A percentile compares a stretch with the other conserved stretches of the same genome.
These are phyloP conservation scores for Metschnikowia baotianmanensis DNA, from an alignment of 805 yeast genomes.

Conservation along the genomic window DNA sequence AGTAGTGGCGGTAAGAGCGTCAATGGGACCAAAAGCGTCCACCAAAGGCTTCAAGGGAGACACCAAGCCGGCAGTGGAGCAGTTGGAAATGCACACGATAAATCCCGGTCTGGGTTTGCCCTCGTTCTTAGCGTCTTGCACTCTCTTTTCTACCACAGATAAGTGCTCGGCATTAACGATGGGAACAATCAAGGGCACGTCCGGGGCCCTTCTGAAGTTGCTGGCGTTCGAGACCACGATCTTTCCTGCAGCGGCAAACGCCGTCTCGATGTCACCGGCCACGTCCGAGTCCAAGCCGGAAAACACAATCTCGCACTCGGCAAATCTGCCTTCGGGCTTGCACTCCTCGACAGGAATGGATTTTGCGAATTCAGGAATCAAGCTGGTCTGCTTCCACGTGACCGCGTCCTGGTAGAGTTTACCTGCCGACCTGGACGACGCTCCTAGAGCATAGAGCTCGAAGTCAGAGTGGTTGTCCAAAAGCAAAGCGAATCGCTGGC, in stretches of 20 bases:
- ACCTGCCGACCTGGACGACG: constrained; percentile 92
- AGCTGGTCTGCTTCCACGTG: constrained; percentile 89
- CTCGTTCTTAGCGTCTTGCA: constrained; percentile 50
- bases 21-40: constrained; percentile 87
- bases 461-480: constrained; percentile 88
- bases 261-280: constrained; percentile 91
- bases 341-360: constrained; percentile 74
- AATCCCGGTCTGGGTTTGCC: constrained; percentile 70
- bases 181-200: constrained; percentile 93
- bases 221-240: constrained; percentile 93
- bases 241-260: constrained; percentile 75
- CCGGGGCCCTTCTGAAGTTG: constrained; percentile 83
- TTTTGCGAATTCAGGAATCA: constrained; percentile 69
- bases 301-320: constrained; percentile 90
- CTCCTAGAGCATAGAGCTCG: constrained; percentile 82
- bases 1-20: constrained; percentile 82
- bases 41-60: constrained; percentile 95
- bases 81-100: constrained; percentile 93
- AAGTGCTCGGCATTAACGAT: constrained; percentile 92
- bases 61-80: constrained; percentile 97
- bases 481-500: constrained; percentile 88
- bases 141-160: constrained; percentile 60
- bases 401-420: constrained; percentile 81
- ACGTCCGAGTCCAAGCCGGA: constrained; percentile 91
- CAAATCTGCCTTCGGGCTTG: constrained; percentile 64